Evolutionary conservation across 139 green algal species (phyloP).

Genomic region (Yamagishiella unicocca): DNA sequence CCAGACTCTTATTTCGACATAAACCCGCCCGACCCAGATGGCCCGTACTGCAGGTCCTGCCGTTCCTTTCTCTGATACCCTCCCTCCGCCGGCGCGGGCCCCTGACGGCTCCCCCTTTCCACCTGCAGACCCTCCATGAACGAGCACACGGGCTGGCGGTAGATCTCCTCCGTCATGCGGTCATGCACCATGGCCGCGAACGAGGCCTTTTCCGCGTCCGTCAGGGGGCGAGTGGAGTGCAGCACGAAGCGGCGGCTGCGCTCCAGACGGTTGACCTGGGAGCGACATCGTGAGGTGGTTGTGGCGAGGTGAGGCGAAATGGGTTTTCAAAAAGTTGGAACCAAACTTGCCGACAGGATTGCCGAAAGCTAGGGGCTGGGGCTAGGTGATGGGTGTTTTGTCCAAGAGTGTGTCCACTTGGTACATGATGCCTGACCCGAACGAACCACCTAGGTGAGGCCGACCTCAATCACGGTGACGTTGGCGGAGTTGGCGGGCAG

Average conservation of each 20-base stretch:
- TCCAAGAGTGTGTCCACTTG: too few relatives aligned
- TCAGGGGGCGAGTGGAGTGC: constrained; percentile 60
- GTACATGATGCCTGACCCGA: neutral
- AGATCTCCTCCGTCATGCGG: constrained; percentile 98
- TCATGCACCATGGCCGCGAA: constrained; percentile 92
- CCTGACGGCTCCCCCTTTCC: too few relatives aligned
- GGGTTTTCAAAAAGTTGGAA: too few relatives aligned
- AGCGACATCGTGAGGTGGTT: too few relatives aligned
- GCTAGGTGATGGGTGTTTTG: too few relatives aligned
- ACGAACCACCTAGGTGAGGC: constrained; percentile 79
- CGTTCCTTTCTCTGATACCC: neutral
- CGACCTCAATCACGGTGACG: constrained; percentile 78
- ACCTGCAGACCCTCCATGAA: constrained; percentile 71
- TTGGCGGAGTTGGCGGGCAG: constrained; percentile 55
- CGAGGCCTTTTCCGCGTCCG: constrained; percentile 42
- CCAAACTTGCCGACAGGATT: too few relatives aligned
- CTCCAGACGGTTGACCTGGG: constrained; percentile 86
- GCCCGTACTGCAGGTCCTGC: neutral
- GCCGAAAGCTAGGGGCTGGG: too few relatives aligned
- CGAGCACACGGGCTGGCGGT: constrained; percentile 76
- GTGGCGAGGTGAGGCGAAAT: too few relatives aligned
- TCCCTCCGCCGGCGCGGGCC: too few relatives aligned
- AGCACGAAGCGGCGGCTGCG: constrained; percentile 83
- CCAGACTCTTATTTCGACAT: too few relatives aligned
- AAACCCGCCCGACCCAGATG: too few relatives aligned